Percentiles rank a stretch among this genome's conserved stretches.
These are phyloP conservation scores for Globisporangium acanthophoron DNA, from an alignment of 352 stramenopile species.

Conservation along the genomic window DNA sequence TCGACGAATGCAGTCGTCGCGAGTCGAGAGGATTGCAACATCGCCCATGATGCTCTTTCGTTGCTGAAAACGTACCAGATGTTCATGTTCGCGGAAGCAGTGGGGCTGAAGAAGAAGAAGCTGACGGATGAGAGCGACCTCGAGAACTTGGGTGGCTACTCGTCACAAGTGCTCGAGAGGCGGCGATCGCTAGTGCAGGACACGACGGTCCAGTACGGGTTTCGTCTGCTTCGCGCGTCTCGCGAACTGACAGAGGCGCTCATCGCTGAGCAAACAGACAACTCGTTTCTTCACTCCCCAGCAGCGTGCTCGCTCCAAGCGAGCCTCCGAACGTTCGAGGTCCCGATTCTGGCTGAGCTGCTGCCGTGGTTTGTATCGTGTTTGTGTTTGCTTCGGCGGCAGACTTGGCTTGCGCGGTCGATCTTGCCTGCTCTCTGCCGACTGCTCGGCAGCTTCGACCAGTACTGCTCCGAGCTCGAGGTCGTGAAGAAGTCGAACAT, in stretches of 20 bases:
- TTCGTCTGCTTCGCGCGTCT: slow-evolving; percentile 54
- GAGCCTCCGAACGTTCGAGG: slow-evolving; percentile 29
- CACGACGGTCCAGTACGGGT: slow-evolving; percentile 55
- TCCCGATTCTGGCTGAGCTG: slow-evolving; percentile 57
- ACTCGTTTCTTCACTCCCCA: slow-evolving; percentile 31
- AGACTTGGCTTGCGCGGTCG: slow-evolving; percentile 70
- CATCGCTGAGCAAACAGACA: slow-evolving; percentile 42
- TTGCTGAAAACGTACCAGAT: slow-evolving; percentile 76
- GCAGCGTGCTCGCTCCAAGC: slow-evolving; percentile 20
- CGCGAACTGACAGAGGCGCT: slow-evolving; percentile 44
- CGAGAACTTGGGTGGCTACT: neutral
- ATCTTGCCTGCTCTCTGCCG: slow-evolving; percentile 61
- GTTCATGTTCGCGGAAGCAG: slow-evolving; percentile 65
- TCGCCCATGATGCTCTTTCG: slow-evolving; percentile 36
- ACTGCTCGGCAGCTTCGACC: slow-evolving; percentile 60
- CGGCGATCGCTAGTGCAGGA: slow-evolving; percentile 63
- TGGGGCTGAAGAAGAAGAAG: slow-evolving; percentile 55
- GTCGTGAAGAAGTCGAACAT: slow-evolving; percentile 56
- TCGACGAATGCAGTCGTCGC: neutral
- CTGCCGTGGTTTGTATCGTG: slow-evolving; percentile 78
- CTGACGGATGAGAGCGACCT: slow-evolving; percentile 4
- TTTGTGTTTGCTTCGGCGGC: slow-evolving; percentile 71
- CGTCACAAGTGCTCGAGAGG: neutral
- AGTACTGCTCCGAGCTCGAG: slow-evolving; percentile 66
- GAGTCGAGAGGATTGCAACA: slow-evolving; percentile 1